These are phyloP conservation scores for Hyphodiscus hymeniophilus DNA, from an alignment of 495 filamentous ascomycete genomes.

Conservation along the genomic window DNA sequence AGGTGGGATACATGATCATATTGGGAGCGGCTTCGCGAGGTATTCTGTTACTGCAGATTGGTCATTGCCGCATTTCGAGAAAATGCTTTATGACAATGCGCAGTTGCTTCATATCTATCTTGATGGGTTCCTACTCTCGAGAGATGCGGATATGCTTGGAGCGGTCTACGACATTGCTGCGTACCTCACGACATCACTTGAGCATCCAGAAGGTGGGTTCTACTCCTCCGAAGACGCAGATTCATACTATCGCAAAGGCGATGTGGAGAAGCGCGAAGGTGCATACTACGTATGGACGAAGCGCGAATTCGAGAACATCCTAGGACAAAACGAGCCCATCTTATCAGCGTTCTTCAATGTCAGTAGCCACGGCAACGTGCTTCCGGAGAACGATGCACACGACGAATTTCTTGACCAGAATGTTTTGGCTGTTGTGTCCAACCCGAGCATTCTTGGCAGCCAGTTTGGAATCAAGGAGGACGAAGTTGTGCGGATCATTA, in stretches of 20 bases:
- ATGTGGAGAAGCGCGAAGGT: constrained; percentile 83
- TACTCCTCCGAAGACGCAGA: constrained; percentile 89
- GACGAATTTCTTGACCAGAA: constrained; percentile 91
- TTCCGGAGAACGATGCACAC: constrained; percentile 74
- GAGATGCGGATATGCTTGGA: constrained; percentile 63
- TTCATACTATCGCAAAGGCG: constrained; percentile 64
- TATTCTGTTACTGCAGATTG: constrained; percentile 89
- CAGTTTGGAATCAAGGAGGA: constrained; percentile 70
- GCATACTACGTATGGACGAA: constrained; percentile 94
- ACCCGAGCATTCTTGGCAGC: constrained; percentile 58
- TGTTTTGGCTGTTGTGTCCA: constrained; percentile 41
- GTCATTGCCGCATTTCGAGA: constrained; percentile 93
- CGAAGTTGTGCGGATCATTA: constrained; percentile 66
- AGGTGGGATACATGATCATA: constrained; percentile 86
- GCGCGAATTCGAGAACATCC: constrained; percentile 74
- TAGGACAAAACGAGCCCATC: constrained; percentile 64
- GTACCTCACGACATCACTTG: constrained; percentile 67
- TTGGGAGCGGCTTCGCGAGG: constrained; percentile 83
- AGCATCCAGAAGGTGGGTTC: constrained; percentile 64
- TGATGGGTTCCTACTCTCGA: constrained; percentile 73
- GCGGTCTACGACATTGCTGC: constrained; percentile 76
- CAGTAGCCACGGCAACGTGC: constrained; percentile 79
- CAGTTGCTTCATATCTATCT: constrained; percentile 81
- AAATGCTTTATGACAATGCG: constrained; percentile 95
- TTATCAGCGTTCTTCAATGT: constrained; percentile 83